Evolutionary conservation across 768 basidiomycete genomes (phyloP), one percentile per base, ranked within the genome.

Genomic region (Cytidiella melzeri): DNA sequence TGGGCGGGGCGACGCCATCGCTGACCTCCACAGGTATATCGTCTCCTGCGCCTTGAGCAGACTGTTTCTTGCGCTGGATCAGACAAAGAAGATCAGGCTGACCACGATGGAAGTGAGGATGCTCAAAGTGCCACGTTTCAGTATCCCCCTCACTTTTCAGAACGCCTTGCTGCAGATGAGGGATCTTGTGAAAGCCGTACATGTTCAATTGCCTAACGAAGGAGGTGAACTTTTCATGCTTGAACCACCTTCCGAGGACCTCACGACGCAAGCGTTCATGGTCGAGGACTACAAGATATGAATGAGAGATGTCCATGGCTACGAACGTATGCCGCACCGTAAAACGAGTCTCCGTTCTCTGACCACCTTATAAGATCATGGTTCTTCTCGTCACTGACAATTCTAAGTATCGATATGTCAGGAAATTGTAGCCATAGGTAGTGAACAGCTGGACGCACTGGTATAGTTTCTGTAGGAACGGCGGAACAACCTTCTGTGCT

Each of bases 111-210:
- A 99, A 99, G 65, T 90, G 83, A 3, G 84, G 80, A 64, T 96
- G 92, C 52, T 83, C 82, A 67, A 97, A 99, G 65, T 97, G 92
- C 85, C 87, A 89, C 47, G 84, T 78, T 60, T 94, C 92, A 41
- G 79, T 81, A 54, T 86, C 87, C 46, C 79, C 73, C 50, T 93
- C 90, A 64, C 81, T 79, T 62, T 83, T 87, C 54, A 97, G 76
- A 23, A 92, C 92, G 41, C 94, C 93, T 65, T 95, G 90, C 61
- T 95, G 93, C 18, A 97, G 81, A 63, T 98, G 93, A 0, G 93
- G 94, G 41, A 97, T 91, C 71, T 88, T 88, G 76, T 90, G 88
- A 65, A 93, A 92, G 47, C 90, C 90, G 66, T 94, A 96, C 88
- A 93, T 93, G 74, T 94, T 96, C 56, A 94, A 75, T 63, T 96